Evolutionary conservation across 108 stramenopile genomes (phyloP), one percentile per base, ranked within the genome.

Genomic region (Cyclotella baltica): DNA sequence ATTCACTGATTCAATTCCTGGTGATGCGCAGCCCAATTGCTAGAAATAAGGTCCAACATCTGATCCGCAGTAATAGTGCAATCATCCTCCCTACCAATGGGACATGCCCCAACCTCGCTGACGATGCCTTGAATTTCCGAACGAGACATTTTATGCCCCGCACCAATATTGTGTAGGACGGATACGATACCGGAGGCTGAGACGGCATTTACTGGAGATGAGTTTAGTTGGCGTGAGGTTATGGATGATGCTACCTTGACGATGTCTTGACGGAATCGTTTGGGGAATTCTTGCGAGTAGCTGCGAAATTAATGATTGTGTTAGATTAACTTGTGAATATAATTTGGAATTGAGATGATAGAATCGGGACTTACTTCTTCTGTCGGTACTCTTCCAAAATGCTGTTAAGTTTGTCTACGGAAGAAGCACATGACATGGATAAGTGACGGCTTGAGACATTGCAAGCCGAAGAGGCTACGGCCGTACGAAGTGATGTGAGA

Each of bases 191-290:
- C 85, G 25, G 80, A 68, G 31, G 75, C 75, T 30, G 75, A 68
- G 47, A 76, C 59, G 28, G 56, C 46, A 4, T 51, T 27, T 4
- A n/a, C 34, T 2, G 38, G 31, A 36, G 40, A 63, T n/a, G 69
- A 52, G 40, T 67, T 72, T 51, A 80, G 67, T 10, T 51, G 67
- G 23, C 30, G 35, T 13, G 70, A 78, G 18, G 62, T 68, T 9
- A 75, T 55, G 5, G 31, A 36, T 10, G 46, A 62, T 10, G 88
- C 88, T 16, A 86, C 88, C 4, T 67, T 53, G 46, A 89, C 67
- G 16, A 89, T 62, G 35, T 89, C 88, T 73, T 89, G 87, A 29
- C 79, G 85, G 75, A 89, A 89, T 29, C 88, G 81, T 36, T 68
- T 76, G 36, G 88, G 88, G 25, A 83, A 57, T 30, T 75, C 71